phyloP scores from a whole-genome alignment of 129 eudicot species.

The Solidago caesia region DNA sequence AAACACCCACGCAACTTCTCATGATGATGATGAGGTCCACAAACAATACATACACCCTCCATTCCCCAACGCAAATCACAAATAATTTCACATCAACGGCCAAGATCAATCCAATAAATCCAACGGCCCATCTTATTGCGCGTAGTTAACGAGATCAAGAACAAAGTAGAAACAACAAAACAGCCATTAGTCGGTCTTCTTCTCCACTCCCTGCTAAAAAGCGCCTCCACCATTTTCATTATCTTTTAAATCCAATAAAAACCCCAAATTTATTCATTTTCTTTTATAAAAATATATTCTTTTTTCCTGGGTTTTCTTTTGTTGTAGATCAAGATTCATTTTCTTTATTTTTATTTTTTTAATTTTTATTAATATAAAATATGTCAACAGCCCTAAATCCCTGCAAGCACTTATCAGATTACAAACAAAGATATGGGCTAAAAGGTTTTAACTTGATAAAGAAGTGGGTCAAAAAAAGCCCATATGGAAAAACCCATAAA shows the following conservation, averaged over 20 bases:
- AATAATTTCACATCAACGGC: constrained; percentile 35
- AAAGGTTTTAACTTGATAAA: constrained; percentile 55
- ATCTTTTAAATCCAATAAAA: constrained; percentile 5
- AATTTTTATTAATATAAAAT: constrained; percentile 4
- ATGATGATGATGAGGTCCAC: constrained; percentile 27
- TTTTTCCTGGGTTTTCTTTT: neutral
- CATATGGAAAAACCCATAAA: constrained; percentile 42
- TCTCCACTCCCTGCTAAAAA: constrained; percentile 40
- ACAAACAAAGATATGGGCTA: constrained; percentile 60
- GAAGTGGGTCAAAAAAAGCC: constrained; percentile 44
- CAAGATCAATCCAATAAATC: constrained; percentile 23
- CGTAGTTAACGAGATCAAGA: constrained; percentile 37
- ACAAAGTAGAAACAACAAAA: constrained; percentile 29
- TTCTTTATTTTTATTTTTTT: neutral
- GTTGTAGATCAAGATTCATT: constrained; percentile 28
- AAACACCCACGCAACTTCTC: constrained; percentile 26
- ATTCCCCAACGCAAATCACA: neutral
- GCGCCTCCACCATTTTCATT: constrained; percentile 32
- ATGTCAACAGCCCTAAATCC: constrained; percentile 49
- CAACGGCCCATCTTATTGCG: constrained; percentile 33
- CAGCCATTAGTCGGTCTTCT: constrained; percentile 40
- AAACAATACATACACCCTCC: constrained; percentile 10
- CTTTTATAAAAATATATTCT: neutral
- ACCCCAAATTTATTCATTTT: constrained; percentile 3
- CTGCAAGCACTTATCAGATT: constrained; percentile 69